These are phyloP conservation scores for Barnettozyma populi DNA, from an alignment of 805 yeast genomes.

Conservation along the genomic window DNA sequence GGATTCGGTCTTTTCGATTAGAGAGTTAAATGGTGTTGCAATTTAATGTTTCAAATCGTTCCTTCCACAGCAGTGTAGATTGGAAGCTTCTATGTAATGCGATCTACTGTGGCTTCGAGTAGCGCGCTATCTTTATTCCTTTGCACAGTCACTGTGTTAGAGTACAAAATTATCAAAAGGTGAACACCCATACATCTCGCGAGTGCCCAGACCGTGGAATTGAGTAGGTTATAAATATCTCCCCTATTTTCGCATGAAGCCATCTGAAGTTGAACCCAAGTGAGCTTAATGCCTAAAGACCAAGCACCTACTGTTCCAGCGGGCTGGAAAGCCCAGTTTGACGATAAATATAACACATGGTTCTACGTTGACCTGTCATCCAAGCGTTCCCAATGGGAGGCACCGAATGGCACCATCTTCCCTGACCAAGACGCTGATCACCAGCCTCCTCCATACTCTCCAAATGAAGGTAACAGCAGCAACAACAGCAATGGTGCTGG, in stretches of 20 bases:
- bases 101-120: background rate
- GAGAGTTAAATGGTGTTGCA: constrained; percentile 23
- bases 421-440: constrained; percentile 20
- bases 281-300: constrained; percentile 2
- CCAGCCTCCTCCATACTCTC: constrained; percentile 38
- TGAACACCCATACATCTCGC: background rate
- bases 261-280: background rate
- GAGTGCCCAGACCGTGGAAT: background rate
- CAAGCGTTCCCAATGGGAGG: constrained; percentile 87
- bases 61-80: background rate
- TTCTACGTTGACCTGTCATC: constrained; percentile 73
- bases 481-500: constrained; percentile 15
- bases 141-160: background rate
- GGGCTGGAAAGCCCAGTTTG: constrained; percentile 74
- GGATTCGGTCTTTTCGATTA: constrained; percentile 99
- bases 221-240: background rate
- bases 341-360: constrained; percentile 64
- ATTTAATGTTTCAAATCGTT: background rate
- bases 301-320: constrained; percentile 49
- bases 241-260: background rate
- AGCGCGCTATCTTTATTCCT: background rate
- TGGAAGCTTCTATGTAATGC: too few species aligned
- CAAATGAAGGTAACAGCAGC: constrained; percentile 6
- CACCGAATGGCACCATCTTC: constrained; percentile 57
- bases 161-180: too few species aligned